Evolutionary conservation across 129 eudicot genomes (phyloP), one percentile per base, ranked within the genome.

Genomic region (Arctium minus): DNA sequence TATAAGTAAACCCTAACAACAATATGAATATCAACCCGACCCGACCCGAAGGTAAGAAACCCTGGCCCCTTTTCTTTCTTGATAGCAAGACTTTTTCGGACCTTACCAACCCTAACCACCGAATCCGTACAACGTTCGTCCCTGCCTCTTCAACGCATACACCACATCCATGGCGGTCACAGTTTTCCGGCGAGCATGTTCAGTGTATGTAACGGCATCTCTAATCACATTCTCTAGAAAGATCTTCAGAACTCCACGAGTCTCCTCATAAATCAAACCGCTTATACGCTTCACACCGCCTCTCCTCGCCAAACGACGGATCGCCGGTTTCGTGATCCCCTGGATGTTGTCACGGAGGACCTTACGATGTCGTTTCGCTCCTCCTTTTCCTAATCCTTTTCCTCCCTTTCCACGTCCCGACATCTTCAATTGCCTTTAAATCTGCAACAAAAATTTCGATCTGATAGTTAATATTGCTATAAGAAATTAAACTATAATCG

Each of bases 321-420:
- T 84, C 4, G 87, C 87, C 11, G 87, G 86, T 36, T 83, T 83
- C 0, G 86, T 83, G 30, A 83, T 83, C 0, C 86, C 82, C 76
- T 83, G 82, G 5, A 83, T 83, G 79, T 88, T 88, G 65, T 88
- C 91, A 0, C 91, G 80, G 33, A 88, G 80, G 6, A 88, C 91
- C 22, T 88, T 88, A 38, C 91, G 76, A n/a, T 88, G 91, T 0
- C 88, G 80, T 7, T 88, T 88, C 0, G 91, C 88, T 85, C 91
- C 91, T 22, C 91, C 91, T 72, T 88, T 88, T 37, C 91, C 91
- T 75, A 88, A 72, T 4, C 91, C 91, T 73, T 88, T 88, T 36
- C 91, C 91, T 69, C 91, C 91, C 71, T 88, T 88, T 5, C 89
- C 91, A 1, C 91, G 82, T 1, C 91, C 91, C 0, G 91, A 88